phyloP scores from a whole-genome alignment of 2,329 filamentous ascomycete species.

The Proliferodiscus dingleyae region DNA sequence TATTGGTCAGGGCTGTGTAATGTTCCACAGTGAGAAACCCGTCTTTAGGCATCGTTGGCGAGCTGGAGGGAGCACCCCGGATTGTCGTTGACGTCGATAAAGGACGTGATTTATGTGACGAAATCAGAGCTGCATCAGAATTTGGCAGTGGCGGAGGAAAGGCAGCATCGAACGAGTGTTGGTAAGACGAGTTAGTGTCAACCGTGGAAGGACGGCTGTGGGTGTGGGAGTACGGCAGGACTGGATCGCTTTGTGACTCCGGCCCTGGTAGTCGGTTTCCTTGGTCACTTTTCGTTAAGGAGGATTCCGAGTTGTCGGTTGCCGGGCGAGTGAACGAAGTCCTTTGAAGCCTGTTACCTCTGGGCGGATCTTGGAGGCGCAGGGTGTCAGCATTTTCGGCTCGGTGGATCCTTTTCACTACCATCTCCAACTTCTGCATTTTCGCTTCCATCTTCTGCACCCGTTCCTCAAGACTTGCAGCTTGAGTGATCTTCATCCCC shows the following conservation, averaged over 20 bases:
- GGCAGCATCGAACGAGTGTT: constrained; percentile 20
- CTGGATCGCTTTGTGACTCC: constrained; percentile 14
- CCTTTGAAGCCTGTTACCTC: constrained; percentile 13
- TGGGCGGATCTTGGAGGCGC: constrained; percentile 24
- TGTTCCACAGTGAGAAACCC: constrained; percentile 38
- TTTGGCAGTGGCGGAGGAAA: constrained; percentile 7
- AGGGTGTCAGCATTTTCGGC: constrained; percentile 12
- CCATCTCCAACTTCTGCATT: constrained; percentile 46
- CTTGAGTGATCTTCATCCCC: constrained; percentile 54
- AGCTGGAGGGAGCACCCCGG: constrained; percentile 24
- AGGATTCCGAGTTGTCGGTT: constrained; percentile 25
- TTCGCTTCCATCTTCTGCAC: constrained; percentile 47
- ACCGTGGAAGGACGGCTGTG: constrained; percentile 26
- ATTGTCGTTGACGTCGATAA: constrained; percentile 31
- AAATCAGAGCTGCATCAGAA: constrained; percentile 4
- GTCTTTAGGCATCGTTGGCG: constrained; percentile 25
- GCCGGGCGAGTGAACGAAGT: constrained; percentile 16
- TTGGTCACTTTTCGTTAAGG: constrained; percentile 20
- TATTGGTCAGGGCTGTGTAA: constrained; percentile 44
- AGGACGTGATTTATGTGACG: constrained; percentile 20
- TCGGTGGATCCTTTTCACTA: constrained; percentile 14
- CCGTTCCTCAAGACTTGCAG: constrained; percentile 48
- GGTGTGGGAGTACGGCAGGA: constrained; percentile 20
- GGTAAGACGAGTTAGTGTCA: constrained; percentile 23
- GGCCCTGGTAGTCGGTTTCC: constrained; percentile 13